A percentile compares a stretch with the other conserved stretches of the same genome.
phyloP scores from a whole-genome alignment of 2,329 filamentous ascomycete genomes.

The Cladosporium sp. region DNA sequence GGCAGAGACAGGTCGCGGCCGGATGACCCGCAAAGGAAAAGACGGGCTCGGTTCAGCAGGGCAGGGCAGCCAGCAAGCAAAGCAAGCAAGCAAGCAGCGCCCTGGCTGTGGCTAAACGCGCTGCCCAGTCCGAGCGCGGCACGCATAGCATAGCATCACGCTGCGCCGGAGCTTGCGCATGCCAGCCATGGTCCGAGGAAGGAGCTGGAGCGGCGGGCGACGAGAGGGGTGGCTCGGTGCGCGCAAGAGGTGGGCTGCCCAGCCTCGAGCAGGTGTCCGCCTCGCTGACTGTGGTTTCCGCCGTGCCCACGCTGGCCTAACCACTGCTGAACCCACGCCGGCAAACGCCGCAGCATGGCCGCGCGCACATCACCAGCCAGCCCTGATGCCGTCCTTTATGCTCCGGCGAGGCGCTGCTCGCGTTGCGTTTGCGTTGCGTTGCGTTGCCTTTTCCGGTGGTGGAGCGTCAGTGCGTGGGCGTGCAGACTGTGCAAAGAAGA shows the following conservation, averaged over 20 bases:
- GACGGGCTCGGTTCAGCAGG: not conserved
- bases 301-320: not conserved
- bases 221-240: not conserved
- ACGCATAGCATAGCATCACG: slow-evolving; percentile 10
- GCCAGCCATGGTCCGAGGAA: slow-evolving; percentile 6
- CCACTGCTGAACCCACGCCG: not conserved
- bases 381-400: not conserved
- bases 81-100: not conserved
- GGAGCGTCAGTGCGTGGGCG: slow-evolving; percentile 7
- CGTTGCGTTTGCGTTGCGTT: slow-evolving; percentile 1
- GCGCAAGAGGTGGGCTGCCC: not conserved
- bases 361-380: slow-evolving; percentile 9
- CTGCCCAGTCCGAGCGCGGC: slow-evolving; percentile 12
- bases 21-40: not conserved
- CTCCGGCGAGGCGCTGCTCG: slow-evolving; percentile 6
- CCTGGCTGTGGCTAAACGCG: slow-evolving; percentile 11
- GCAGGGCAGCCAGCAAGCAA: not conserved
- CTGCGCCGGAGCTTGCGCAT: slow-evolving; percentile 8
- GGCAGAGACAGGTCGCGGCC: slow-evolving; percentile 4
- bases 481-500: slow-evolving; percentile 8
- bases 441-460: not conserved
- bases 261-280: not conserved
- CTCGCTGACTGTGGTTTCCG: not conserved
- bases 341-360: not conserved
- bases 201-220: slow-evolving; percentile 1